Conservation (phyloP, 192 early-diverging fungal genomes). For the Gaertneriomyces sp. region DNA sequence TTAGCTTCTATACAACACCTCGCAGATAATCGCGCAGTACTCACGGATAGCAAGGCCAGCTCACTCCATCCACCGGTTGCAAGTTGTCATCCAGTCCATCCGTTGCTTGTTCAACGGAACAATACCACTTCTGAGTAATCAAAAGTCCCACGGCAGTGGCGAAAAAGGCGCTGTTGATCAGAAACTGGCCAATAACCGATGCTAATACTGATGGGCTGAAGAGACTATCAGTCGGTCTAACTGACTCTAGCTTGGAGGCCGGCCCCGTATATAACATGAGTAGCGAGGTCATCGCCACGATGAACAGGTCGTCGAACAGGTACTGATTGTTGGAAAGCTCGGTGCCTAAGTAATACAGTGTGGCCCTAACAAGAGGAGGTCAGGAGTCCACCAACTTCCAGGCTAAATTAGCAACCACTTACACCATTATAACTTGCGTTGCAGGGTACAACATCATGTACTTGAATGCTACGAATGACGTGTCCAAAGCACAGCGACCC, state of each 20-base stretch:
- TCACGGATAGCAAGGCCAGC: constrained; percentile 48
- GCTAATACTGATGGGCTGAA: constrained; percentile 34
- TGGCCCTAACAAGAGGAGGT: constrained; percentile 5
- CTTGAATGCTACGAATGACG: constrained; percentile 71
- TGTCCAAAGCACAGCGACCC: constrained; percentile 75
- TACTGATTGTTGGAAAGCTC: constrained; percentile 51
- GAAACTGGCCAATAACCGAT: constrained; percentile 45
- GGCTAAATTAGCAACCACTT: no score
- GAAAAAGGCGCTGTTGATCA: constrained; percentile 36
- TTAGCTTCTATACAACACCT: not conserved
- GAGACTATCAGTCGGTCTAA: constrained; percentile 44
- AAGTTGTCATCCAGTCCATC: constrained; percentile 28
- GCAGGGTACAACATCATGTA: constrained; percentile 55
- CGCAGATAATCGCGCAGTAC: not conserved
- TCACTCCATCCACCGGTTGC: constrained; percentile 28
- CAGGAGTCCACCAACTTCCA: no score
- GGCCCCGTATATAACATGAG: constrained; percentile 42
- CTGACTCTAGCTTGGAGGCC: constrained; percentile 10
- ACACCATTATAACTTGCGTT: constrained; percentile 39
- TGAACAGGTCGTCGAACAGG: constrained; percentile 48
- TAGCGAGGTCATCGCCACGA: constrained; percentile 40
- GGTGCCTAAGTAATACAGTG: constrained; percentile 37
- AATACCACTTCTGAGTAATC: constrained; percentile 38
- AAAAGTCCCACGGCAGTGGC: constrained; percentile 17
- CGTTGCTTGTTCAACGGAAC: constrained; percentile 29